A percentile compares a stretch with the other conserved stretches of the same genome.
Evolutionary conservation across 768 basidiomycete genomes (phyloP).

Genomic region (Naganishia friedmannii): DNA sequence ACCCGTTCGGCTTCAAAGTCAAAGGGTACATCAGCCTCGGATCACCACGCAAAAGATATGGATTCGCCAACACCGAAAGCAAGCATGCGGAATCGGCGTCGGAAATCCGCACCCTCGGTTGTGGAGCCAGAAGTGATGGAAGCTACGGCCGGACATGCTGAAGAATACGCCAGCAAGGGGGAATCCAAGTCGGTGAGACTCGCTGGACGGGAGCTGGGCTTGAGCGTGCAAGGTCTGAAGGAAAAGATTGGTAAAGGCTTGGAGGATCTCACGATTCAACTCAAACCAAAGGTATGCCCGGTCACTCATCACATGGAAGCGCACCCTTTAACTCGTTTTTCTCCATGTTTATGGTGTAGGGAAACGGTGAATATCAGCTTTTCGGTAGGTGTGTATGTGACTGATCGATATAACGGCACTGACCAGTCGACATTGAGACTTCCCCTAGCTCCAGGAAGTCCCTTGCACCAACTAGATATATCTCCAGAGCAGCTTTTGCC

Average conservation of each 20-base stretch:
- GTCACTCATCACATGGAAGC: background rate
- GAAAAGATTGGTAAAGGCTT: background rate
- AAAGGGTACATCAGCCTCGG: background rate
- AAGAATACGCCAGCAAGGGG: background rate
- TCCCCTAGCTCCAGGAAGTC: conserved; percentile 48
- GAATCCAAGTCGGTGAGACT: background rate
- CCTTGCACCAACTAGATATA: conserved; percentile 46
- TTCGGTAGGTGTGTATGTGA: background rate
- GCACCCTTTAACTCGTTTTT: background rate
- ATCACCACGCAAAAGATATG: background rate
- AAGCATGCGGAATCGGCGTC: background rate
- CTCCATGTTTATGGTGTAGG: background rate
- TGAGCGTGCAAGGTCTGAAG: conserved; percentile 4
- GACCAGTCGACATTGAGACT: background rate
- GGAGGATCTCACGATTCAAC: conserved; percentile 25
- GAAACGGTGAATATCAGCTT: conserved; percentile 21
- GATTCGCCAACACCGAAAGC: conserved; percentile 17
- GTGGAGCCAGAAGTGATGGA: background rate
- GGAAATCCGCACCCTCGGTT: conserved; percentile 8
- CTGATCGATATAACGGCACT: background rate
- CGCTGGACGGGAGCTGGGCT: background rate
- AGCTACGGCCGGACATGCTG: background rate
- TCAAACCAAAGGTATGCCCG: conserved; percentile 14
- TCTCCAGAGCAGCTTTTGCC: conserved; percentile 6
- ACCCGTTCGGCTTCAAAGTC: conserved; percentile 13